These are phyloP conservation scores for Fagus sylvatica DNA, from an alignment of 306 rosid genomes.

Conservation along the genomic window DNA sequence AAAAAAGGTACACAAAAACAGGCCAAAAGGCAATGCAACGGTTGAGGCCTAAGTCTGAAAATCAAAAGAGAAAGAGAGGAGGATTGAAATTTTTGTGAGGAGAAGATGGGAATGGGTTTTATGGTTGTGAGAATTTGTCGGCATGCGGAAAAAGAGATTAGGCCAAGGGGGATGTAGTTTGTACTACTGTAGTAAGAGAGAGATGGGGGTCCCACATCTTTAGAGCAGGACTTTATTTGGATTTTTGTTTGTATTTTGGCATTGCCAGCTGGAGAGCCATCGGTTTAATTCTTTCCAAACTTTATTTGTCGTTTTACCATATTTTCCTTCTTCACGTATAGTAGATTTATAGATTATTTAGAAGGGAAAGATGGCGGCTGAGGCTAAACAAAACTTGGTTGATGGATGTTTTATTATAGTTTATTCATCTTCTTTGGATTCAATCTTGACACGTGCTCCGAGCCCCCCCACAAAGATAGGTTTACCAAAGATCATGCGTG, in stretches of 20 bases:
- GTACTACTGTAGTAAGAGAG: not conserved
- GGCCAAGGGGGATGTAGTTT: constrained; percentile 41
- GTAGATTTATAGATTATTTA: too few species aligned
- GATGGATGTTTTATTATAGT: not conserved
- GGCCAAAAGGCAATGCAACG: too few species aligned
- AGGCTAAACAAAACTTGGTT: not conserved
- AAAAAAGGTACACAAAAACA: too few species aligned
- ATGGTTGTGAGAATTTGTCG: constrained; percentile 54
- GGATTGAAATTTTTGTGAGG: constrained; percentile 46
- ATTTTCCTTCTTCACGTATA: not conserved
- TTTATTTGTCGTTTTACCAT: not conserved
- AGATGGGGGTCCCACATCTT: constrained; percentile 30
- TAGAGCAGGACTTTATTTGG: too few species aligned
- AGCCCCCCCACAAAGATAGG: not conserved
- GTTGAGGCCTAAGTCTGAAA: too few species aligned
- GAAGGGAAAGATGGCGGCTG: not conserved
- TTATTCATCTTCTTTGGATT: not conserved
- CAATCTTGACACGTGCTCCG: not conserved
- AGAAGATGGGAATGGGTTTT: constrained; percentile 35
- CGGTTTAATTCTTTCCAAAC: not conserved
- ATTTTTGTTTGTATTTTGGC: not conserved
- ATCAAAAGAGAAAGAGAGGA: not conserved
- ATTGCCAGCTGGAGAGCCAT: not conserved
- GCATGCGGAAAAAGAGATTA: constrained; percentile 38
- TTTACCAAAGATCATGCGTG: not conserved